These are phyloP conservation scores for Phragmites australis DNA, from an alignment of 176 grass and related monocot species.

Conservation along the genomic window DNA sequence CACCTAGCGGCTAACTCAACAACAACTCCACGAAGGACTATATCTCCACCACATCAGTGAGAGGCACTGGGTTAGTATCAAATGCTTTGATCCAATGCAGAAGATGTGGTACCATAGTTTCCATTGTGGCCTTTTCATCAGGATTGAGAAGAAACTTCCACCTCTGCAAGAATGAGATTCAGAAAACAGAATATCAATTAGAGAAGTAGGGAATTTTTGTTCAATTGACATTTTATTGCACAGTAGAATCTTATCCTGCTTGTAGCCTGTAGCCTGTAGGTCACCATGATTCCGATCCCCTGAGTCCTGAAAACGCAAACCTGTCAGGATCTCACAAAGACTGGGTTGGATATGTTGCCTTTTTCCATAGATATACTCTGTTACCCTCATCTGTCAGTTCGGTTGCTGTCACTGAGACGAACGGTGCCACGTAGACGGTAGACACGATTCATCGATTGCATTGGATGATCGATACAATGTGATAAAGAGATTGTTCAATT, in stretches of 20 bases:
- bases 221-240: too few relatives aligned
- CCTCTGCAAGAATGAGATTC: too few relatives aligned
- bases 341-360: background rate
- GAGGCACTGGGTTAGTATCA: too few relatives aligned
- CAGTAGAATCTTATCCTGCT: constrained; percentile 31
- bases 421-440: background rate
- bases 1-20: too few relatives aligned
- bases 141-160: too few relatives aligned
- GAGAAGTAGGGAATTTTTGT: too few relatives aligned
- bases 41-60: too few relatives aligned
- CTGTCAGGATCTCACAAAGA: background rate
- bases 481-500: background rate
- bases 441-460: background rate
- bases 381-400: background rate
- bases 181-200: too few relatives aligned
- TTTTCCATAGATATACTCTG: constrained; percentile 12
- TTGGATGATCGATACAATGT: background rate
- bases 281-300: constrained; percentile 17
- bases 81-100: too few relatives aligned
- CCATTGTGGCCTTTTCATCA: too few relatives aligned
- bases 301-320: constrained; percentile 19
- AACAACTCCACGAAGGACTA: too few relatives aligned
- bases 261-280: background rate
- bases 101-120: too few relatives aligned
- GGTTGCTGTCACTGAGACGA: background rate